phyloP scores from a whole-genome alignment of 805 yeast species.

The Wickerhamiella allomyrinae region DNA sequence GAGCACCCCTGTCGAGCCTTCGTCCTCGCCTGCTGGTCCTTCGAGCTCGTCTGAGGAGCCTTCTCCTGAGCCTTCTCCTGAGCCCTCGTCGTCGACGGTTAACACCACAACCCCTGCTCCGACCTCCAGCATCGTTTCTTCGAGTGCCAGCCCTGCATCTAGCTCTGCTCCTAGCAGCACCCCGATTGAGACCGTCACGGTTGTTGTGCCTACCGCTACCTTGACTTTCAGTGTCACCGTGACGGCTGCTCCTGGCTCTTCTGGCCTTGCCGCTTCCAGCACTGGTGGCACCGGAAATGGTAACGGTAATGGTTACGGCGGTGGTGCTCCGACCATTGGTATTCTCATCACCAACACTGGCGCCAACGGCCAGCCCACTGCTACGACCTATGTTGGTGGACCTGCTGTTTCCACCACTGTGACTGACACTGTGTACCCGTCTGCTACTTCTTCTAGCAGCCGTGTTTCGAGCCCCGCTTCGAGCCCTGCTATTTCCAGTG shows the following conservation, averaged over 20 bases:
- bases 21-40: no score
- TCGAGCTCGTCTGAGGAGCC: background rate
- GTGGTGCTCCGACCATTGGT: background rate
- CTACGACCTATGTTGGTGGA: no score
- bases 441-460: background rate
- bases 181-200: background rate
- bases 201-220: background rate
- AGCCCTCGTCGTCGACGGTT: no score
- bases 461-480: background rate
- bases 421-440: background rate
- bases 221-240: background rate
- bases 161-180: background rate
- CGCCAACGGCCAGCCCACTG: background rate
- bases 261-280: background rate
- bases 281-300: background rate
- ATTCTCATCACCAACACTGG: background rate
- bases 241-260: background rate
- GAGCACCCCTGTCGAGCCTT: no score
- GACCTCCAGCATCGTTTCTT: background rate
- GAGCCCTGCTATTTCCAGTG: background rate
- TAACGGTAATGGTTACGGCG: background rate
- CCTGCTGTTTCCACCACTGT: constrained; percentile 1
- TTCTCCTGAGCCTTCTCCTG: background rate
- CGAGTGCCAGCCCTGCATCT: background rate
- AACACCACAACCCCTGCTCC: no score